Conservation (phyloP, 23 red algal genomes). For the Gracilaria gracilis region DNA sequence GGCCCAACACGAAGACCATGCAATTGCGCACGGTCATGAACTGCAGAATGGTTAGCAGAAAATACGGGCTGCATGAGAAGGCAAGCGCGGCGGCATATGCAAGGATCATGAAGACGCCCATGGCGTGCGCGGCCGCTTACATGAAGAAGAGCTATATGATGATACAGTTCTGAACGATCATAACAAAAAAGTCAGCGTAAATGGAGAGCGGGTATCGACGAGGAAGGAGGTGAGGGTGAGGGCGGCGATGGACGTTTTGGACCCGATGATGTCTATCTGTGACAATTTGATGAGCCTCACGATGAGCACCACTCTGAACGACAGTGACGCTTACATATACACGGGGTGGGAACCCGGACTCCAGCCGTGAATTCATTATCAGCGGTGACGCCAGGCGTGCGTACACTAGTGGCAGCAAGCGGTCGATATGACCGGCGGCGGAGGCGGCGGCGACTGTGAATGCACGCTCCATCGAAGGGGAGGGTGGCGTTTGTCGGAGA, state of each 20-base stretch:
- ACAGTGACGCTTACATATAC: constrained; percentile 64
- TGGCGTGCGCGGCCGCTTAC: constrained; percentile 14
- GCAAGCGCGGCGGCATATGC: constrained; percentile 39
- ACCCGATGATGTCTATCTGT: constrained; percentile 81
- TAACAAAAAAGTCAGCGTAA: constrained; percentile 91
- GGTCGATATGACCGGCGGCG: constrained; percentile 9
- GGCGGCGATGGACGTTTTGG: constrained; percentile 71
- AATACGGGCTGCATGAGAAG: constrained; percentile 57
- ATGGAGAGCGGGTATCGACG: constrained; percentile 94
- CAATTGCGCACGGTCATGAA: constrained; percentile 80
- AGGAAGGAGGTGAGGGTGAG: constrained; percentile 78
- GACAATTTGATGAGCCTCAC: constrained; percentile 94
- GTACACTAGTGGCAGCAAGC: constrained; percentile 48
- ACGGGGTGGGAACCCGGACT: constrained; percentile 24
- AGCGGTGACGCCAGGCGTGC: constrained; percentile 11
- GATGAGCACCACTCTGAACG: constrained; percentile 73
- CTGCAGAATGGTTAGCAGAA: constrained; percentile 77
- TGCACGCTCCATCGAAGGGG: not conserved
- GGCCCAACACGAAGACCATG: constrained; percentile 66
- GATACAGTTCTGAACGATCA: constrained; percentile 85
- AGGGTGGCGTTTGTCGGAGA: no score
- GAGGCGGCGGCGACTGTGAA: not conserved
- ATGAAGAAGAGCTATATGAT: constrained; percentile 83
- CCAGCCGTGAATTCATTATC: not conserved
- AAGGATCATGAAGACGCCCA: constrained; percentile 42